These are phyloP conservation scores for Gaeumannomyces tritici DNA, from an alignment of 2,329 filamentous ascomycete species.

Conservation along the genomic window DNA sequence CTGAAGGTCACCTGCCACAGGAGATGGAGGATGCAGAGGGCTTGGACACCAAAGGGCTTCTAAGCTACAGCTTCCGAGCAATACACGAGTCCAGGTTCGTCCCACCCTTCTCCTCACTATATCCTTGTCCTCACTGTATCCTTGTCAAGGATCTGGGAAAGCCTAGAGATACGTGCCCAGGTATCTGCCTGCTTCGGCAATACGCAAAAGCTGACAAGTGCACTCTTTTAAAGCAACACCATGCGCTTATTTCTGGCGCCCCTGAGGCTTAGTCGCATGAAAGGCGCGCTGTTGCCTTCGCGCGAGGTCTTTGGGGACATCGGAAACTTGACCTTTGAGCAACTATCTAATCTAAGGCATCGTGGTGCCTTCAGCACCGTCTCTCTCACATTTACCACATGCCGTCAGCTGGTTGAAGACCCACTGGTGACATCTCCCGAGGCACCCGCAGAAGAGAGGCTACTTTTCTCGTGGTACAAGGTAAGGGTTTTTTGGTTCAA, in stretches of 20 bases:
- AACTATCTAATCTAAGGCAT: slow-evolving; percentile 76
- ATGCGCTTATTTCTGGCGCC: slow-evolving; percentile 53
- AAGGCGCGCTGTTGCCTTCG: slow-evolving; percentile 36
- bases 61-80: slow-evolving; percentile 92
- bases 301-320: slow-evolving; percentile 51
- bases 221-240: slow-evolving; percentile 48
- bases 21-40: slow-evolving; percentile 64
- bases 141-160: slow-evolving; percentile 4
- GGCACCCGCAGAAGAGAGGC: slow-evolving; percentile 23
- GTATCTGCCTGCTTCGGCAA: slow-evolving; percentile 10
- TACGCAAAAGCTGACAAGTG: background rate
- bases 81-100: slow-evolving; percentile 83
- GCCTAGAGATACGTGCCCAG: background rate
- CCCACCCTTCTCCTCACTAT: background rate
- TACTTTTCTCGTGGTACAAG: slow-evolving; percentile 63
- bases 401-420: slow-evolving; percentile 58
- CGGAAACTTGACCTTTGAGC: slow-evolving; percentile 68
- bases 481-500: slow-evolving; percentile 23
- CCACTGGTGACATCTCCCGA: slow-evolving; percentile 19
- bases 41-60: slow-evolving; percentile 73
- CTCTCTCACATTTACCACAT: slow-evolving; percentile 73
- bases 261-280: slow-evolving; percentile 33
- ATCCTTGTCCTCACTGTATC: background rate
- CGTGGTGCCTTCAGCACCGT: slow-evolving; percentile 91
- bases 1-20: slow-evolving; percentile 76